Evolutionary conservation across 2,329 filamentous ascomycete genomes (phyloP), one percentile per base, ranked within the genome.

Genomic region (Cercospora canescens): DNA sequence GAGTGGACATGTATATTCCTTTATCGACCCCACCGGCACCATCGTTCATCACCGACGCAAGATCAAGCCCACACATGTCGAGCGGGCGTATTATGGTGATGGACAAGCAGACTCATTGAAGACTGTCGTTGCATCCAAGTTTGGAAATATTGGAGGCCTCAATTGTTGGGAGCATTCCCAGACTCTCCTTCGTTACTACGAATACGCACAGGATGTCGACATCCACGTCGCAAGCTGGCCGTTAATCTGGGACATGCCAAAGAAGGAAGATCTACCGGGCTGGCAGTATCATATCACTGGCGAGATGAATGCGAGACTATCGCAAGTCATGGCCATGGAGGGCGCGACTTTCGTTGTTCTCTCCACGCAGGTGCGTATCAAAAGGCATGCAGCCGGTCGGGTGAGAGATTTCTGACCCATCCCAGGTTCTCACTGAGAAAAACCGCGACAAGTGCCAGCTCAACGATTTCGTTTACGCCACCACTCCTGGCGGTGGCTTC

Each of bases 31-130:
- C 0, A 76, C 71, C 61, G 76, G 79, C 14, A 82, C 82, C 16
- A 76, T 87, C 62, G 75, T 84, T 61, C 84, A 85, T 76, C 81
- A 84, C 69, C 81, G 85, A n/a, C 81, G 85, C 68, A 87, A 87
- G 77, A 83, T 87, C 68, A 84, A 83, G 73, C 81, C 85, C 1
- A 87, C 85, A 1, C 84, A 87, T 69, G 83, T 87, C 37, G 85
- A 87, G 76, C 79, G 83, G 37, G 81, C 85, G 6, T 78, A 86
- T 30, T 87, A 84, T 66, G 85, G 85, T 2, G 85, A 87, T 57
- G 84, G 82, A 11, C 79, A 81, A 1, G 85, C 84, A 5, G 82
- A 86, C 67, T 82, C 83, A 21, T 79, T 84, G 37, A 73, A 81
- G 59, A 83, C 80, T 0, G 86, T 87, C 0, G 79, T 81, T 12